Evolutionary conservation across 192 early-diverging fungal genomes (phyloP).

Genomic region (Irineochytrium annulatum): DNA sequence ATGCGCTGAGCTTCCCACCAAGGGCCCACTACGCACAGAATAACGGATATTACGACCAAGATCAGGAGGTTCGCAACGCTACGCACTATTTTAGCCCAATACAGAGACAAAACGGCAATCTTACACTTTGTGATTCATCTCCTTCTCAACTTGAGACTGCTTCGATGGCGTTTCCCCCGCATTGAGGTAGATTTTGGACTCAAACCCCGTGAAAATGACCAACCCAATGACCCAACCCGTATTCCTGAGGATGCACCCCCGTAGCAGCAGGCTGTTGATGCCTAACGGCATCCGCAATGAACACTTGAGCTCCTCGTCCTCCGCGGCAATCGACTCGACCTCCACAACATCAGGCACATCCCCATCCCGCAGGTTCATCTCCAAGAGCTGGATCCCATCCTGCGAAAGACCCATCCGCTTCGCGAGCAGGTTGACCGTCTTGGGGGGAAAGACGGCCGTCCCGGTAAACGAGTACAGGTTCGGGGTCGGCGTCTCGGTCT

Average conservation of each 20-base stretch:
- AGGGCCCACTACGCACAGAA: constrained; percentile 22
- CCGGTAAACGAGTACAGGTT: constrained; percentile 87
- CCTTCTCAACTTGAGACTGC: constrained; percentile 78
- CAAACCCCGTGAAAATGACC: constrained; percentile 77
- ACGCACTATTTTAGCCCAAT: too few species aligned
- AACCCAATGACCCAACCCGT: constrained; percentile 86
- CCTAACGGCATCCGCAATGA: constrained; percentile 74
- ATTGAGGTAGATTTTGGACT: constrained; percentile 92
- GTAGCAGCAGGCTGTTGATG: constrained; percentile 77
- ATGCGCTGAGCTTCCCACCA: constrained; percentile 25
- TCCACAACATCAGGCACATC: not conserved
- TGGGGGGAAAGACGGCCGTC: constrained; percentile 47
- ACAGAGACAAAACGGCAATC: constrained; percentile 24
- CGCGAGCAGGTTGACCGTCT: not conserved
- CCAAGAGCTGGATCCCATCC: not conserved
- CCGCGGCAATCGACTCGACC: not conserved
- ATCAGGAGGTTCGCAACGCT: constrained; percentile 65
- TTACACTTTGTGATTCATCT: constrained; percentile 71
- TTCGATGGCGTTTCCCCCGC: constrained; percentile 87
- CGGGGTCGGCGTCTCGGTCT: constrained; percentile 82
- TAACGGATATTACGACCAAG: constrained; percentile 62
- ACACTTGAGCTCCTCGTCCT: too few species aligned
- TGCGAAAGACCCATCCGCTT: not conserved
- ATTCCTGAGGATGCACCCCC: constrained; percentile 86
- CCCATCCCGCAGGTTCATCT: not conserved